Percentiles rank a stretch among this genome's conserved stretches.
Evolutionary conservation across 2,329 filamentous ascomycete species (phyloP).

Genomic region (Pseudocercospora macadamiae): DNA sequence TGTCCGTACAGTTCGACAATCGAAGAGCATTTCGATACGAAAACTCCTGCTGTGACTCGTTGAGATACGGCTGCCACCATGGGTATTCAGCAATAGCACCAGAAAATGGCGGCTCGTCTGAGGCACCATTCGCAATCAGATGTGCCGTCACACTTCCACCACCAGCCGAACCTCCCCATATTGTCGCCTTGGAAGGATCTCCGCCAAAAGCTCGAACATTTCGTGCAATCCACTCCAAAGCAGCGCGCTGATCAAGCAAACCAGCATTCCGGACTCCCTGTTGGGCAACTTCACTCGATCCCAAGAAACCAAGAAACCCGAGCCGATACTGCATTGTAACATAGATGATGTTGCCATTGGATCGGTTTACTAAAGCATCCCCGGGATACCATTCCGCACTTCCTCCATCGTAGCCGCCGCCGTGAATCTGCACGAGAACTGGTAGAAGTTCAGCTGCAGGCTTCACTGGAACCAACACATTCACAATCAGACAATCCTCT

Average conservation of each 20-base stretch:
- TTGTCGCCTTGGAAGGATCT: slow-evolving; percentile 30
- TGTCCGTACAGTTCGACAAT: slow-evolving; percentile 36
- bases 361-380: slow-evolving; percentile 36
- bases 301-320: slow-evolving; percentile 34
- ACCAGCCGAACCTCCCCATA: slow-evolving; percentile 34
- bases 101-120: slow-evolving; percentile 43
- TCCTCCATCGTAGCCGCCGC: slow-evolving; percentile 42
- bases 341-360: slow-evolving; percentile 39
- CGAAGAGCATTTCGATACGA: slow-evolving; percentile 31
- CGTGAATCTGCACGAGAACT: slow-evolving; percentile 42
- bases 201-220: slow-evolving; percentile 38
- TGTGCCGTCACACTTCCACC: slow-evolving; percentile 28
- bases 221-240: slow-evolving; percentile 34
- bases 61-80: slow-evolving; percentile 40
- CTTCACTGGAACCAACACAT: slow-evolving; percentile 44
- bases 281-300: slow-evolving; percentile 21
- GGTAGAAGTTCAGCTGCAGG: slow-evolving; percentile 34
- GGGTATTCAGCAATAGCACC: slow-evolving; percentile 44
- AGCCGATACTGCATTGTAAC: slow-evolving; percentile 39
- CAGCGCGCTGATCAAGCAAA: slow-evolving; percentile 34
- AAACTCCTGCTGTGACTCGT: slow-evolving; percentile 25
- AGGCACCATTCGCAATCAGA: slow-evolving; percentile 23
- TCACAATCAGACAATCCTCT: slow-evolving; percentile 47
- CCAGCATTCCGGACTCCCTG: slow-evolving; percentile 30
- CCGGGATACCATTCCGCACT: slow-evolving; percentile 27